phyloP scores from a whole-genome alignment of 2,329 filamentous ascomycete genomes.

The Xylaria sp. region DNA sequence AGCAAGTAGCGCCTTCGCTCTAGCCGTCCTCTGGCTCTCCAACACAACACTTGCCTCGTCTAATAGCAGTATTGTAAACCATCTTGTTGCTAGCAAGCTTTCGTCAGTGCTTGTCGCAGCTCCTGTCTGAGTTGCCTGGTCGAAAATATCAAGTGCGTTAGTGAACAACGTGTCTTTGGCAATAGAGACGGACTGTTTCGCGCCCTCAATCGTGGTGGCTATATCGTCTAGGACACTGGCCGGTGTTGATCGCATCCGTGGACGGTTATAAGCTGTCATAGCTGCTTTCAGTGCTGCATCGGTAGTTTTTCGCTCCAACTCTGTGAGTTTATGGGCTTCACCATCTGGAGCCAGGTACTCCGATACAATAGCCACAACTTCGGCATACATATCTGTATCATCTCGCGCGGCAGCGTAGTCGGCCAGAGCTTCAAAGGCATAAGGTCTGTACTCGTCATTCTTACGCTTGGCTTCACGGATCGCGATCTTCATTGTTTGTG shows the following conservation, averaged over 20 bases:
- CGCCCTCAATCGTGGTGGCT: constrained; percentile 51
- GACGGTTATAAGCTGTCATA: constrained; percentile 60
- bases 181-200: constrained; percentile 53
- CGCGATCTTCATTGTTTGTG: constrained; percentile 80
- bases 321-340: constrained; percentile 55
- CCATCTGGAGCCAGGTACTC: constrained; percentile 67
- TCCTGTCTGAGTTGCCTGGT: constrained; percentile 50
- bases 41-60: constrained; percentile 59
- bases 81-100: constrained; percentile 48
- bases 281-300: constrained; percentile 63
- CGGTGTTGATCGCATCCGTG: constrained; percentile 52
- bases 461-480: constrained; percentile 91
- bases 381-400: constrained; percentile 75
- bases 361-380: constrained; percentile 71
- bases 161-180: constrained; percentile 65
- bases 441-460: constrained; percentile 82
- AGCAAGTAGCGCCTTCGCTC: constrained; percentile 58
- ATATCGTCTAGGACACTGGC: constrained; percentile 54
- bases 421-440: constrained; percentile 78
- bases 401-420: constrained; percentile 74
- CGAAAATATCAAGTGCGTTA: constrained; percentile 59
- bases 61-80: constrained; percentile 60
- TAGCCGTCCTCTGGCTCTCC: constrained; percentile 61
- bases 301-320: constrained; percentile 56
- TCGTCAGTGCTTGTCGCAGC: constrained; percentile 30